Evolutionary conservation across 1,139 yeast genomes (phyloP), one percentile per base, ranked within the genome.

Genomic region (Diutina scorzettiae): DNA sequence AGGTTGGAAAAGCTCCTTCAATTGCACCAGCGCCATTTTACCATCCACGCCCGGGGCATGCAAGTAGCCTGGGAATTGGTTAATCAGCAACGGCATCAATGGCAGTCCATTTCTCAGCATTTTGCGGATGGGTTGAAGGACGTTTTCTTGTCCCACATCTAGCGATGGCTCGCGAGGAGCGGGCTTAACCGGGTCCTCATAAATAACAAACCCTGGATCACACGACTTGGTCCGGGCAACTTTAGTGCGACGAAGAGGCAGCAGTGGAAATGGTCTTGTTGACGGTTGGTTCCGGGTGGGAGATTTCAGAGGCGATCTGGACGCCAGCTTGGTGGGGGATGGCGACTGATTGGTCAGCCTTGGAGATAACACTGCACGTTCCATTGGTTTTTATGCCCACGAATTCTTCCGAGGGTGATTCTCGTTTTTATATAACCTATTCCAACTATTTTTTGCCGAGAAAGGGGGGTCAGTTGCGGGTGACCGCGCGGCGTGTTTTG

Each of bases 21-120:
- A 34, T 23, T 21, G 39, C 11, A 23, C 28, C 39, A 34, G 39
- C 5, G 18, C 18, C 2, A 34, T 34, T 7, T 23, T 21, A 14
- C 39, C 39, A 23, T 34, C 39, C 3, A 34, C 12, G 5, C 27
- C 39, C 2, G 39, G 39, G 9, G 19, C 39, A 23, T 34, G 39
- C 3, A 34, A 12, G 16, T 5, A 34, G 12, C 39, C 39, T 2
- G 39, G 28, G 5, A 34, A 34, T 16, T 34, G 27, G 2, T 34
- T 14, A 1, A 23, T n/a, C 14, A 14, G 20, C 2, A 34, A 19
- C 7, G 6, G 18, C 5, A n/a, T 14, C 14, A 34, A 34, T 14
- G 39, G 39, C 9, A n/a, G 18, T 5, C 39, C 39, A 1, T 23
- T 23, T n/a, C 39, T 21, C 39, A 34, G 39, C 21, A 20, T 23